Base-by-base conservation (phyloP, 495 filamentous ascomycete species). In the Aspergillus bertholletiae region DNA sequence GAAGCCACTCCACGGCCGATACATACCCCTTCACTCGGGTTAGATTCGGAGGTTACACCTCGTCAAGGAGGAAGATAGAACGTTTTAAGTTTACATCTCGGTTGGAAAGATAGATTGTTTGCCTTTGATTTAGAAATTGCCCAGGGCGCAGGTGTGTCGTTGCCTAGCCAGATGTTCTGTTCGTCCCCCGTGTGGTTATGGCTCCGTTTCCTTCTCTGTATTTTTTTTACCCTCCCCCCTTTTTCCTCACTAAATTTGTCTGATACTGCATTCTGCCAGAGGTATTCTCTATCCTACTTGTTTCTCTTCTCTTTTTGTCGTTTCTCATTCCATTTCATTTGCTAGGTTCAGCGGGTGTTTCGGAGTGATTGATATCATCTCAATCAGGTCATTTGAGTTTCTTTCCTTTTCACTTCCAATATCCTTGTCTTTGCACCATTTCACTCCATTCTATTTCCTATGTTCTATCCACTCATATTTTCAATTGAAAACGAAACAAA, bases 1-100 rank as follows among this genome's bases (percentile, higher is more conserved):
- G 71, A 76, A 41, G 70, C 70, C 7, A 76, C 73, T 2, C 73
- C 73, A 20, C 70, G 71, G 13, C 71, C 73, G 24, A 37, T 66
- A 20, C 68, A 73, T 54, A 64, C 61, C 1, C 71, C 68, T 22
- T 70, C 66, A 5, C 63, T 65, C 0, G 58, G 46, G 35, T 54
- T 64, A 13, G 65, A 70, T 86, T 85, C 63, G 76, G 89, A 52
- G 81, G 83, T 51, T 83, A 92, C 74, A 83, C 89, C 49, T 79
- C 83, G 51, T 30, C 54, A 52, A 45, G 32, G 43, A 8, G 53
- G 47, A 45, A 53, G 61, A 44, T 61, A 60, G 49, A 46, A 37
- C n/a, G n/a, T n/a, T n/a, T n/a, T n/a, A n/a, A 8, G 20, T 22
- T 37, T 9, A 40, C 23, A 47, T 18, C 30, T 51, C 47, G 28